Evolutionary conservation across 306 rosid species (phyloP), one percentile per base, ranked within the genome.

Genomic region (Aeschynomene evenia): DNA sequence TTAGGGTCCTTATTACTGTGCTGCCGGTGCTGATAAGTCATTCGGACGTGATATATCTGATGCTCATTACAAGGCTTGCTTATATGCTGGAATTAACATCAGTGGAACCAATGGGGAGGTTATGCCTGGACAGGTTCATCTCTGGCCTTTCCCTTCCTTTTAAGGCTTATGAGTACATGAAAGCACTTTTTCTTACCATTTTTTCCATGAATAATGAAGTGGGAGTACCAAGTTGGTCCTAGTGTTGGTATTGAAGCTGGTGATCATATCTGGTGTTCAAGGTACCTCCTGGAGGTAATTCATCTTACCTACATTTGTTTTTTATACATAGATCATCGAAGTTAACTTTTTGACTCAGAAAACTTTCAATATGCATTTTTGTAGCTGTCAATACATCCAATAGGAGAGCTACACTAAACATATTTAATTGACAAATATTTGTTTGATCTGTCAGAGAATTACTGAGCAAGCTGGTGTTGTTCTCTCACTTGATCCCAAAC

Each of bases 181-280:
- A 22, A 39, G 51, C 67, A 29, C 6, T 59, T 73, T 66, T 66
- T 63, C 76, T 75, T 66, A 72, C 28, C 34, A 29, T 24, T 62
- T 60, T 26, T 79, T 49, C 48, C 60, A 13, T 61, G 40, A 54
- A 54, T 73, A 58, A 46, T 85, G 82, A 80, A 94, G 98, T 94
- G 98, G 98, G 98, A 94, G 85, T 94, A 84, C 68, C 98, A 94
- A 90, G 98, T 94, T 66, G 98, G 97, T 56, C 98, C 98, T 60
- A 94, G 98, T 62, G 97, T 94, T 57, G 98, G 98, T 55, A 94
- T 94, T 66, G 97, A 94, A 71, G 97, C 96, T 43, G 98, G 78
- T 63, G 97, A 90, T 85, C 95, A 94, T 69, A 88, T 90, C 29
- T 94, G 97, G 98, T 49, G 65, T 68, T 85, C 98, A 52, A 88